phyloP scores from a whole-genome alignment of 192 early-diverging fungal genomes.

The Helicostylum pulchrum region DNA sequence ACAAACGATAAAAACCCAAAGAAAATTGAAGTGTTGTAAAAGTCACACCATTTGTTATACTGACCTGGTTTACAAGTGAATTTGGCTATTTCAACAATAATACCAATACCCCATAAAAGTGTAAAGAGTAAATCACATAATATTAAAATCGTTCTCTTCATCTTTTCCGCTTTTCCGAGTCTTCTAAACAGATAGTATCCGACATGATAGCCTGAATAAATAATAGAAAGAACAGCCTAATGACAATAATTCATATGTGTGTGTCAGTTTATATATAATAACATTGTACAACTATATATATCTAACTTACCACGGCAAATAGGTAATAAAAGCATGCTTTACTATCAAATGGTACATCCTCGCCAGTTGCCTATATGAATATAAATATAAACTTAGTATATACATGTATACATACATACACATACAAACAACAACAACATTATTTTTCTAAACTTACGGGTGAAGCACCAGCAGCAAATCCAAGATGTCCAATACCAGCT shows the following conservation, averaged over 20 bases:
- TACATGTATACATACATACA: too few species aligned
- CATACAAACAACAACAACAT: not conserved
- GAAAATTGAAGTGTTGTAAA: slow-evolving; percentile 41
- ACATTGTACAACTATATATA: not conserved
- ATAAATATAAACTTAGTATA: not conserved
- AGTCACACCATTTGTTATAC: slow-evolving; percentile 37
- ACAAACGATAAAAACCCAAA: slow-evolving; percentile 37
- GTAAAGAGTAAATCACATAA: slow-evolving; percentile 28
- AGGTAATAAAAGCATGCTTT: slow-evolving; percentile 33
- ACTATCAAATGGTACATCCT: slow-evolving; percentile 24
- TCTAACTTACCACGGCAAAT: slow-evolving; percentile 30
- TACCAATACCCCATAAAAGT: slow-evolving; percentile 35
- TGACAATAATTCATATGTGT: too few species aligned
- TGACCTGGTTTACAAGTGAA: slow-evolving; percentile 26
- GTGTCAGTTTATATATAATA: not conserved
- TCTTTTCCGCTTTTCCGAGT: slow-evolving; percentile 18
- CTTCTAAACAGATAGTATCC: slow-evolving; percentile 22
- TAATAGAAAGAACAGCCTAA: slow-evolving; percentile 22
- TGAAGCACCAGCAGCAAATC: slow-evolving; percentile 39
- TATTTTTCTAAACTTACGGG: slow-evolving; percentile 19
- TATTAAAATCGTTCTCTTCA: slow-evolving; percentile 29
- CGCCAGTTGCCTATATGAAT: slow-evolving; percentile 18
- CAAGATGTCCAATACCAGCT: slow-evolving; percentile 26
- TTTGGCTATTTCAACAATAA: slow-evolving; percentile 26
- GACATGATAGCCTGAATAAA: slow-evolving; percentile 22